Evolutionary conservation across 2,329 filamentous ascomycete genomes (phyloP), one percentile per base, ranked within the genome.

Genomic region (Sphaerulina populicola): DNA sequence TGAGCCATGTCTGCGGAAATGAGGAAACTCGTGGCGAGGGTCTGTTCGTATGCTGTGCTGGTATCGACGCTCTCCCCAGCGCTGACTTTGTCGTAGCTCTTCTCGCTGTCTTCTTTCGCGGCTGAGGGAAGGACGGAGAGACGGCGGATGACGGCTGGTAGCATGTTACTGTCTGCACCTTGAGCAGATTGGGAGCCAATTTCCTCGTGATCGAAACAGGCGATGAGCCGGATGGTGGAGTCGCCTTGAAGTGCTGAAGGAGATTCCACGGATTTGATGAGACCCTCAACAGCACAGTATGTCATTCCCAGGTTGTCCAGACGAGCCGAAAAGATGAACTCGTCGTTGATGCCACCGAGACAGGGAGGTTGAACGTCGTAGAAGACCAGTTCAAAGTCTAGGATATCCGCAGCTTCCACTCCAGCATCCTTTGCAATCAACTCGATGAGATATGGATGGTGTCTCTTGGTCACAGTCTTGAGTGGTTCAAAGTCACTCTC

Each of bases 1-100:
- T 98, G 93, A 1, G 93, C 90, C 93, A 98, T 97, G 68, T 98
- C 93, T 47, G 93, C 93, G 5, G 88, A 95, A 57, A 98, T 78
- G 53, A 98, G 81, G 77, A 98, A 96, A 1, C 89, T 96, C 27
- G 85, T 86, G 5, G 89, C 80, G 47, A 95, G 78, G 1, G 88
- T 93, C 74, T 97, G 91, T 72, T 98, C 93, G 67, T 89, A 96
- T 31, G 89, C 88, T 1, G 90, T 95, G 6, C 81, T 74, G 11
- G 84, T 72, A 59, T 86, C 82, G 10, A 84, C 81, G 7, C 47
- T 40, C 2, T 55, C 52, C 31, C 58, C 56, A 15, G 71, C 70
- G 53, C 79, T 75, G 70, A 77, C 60, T 56, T 73, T 76, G 58
- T 85, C 81, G 69, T 85, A 88, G 1, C 81, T 82, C 56, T 78